Base-by-base conservation (phyloP, 202 grass and related monocot genomes). In the Digitaria exilis region DNA sequence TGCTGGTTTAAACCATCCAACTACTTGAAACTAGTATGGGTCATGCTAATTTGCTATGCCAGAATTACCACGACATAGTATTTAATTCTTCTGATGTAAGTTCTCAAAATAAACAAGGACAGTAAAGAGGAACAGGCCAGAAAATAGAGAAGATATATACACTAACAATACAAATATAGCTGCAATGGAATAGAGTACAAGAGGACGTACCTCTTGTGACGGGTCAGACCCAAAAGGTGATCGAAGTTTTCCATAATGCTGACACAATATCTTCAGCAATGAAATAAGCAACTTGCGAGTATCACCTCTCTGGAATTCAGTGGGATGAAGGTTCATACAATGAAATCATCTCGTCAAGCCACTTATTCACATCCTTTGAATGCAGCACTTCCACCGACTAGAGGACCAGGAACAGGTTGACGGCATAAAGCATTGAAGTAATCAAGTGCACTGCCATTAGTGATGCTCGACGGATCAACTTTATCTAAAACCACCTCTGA, bases 191-290 rank as follows among this genome's bases (percentile, higher is more conserved):
- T 70, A 86, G 26, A 59, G 49, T 74, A 79, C n/a, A 42, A 69
- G 50, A 46, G 57, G 46, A 66, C 54, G 6, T 87, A 97, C 96
- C 93, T 99, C 91, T 77, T 89, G 48, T 18, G 92, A 92, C 81
- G 87, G 89, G 58, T 96, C 91, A 84, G 96, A 94, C 41, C 87
- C 96, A 81, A 99, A 99, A 94, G 96, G 91, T 82, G 96, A 95
- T 66, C 88, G 88, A 17, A 99, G 88, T 81, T 99, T 99, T 30
- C 96, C 93, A 82, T 99, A 99, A 87, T 99, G 91, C 66, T 96
- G 91, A 71, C 89, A 94, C 39, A 92, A 83, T 85, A 99, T 99
- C 90, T 94, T 96, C 57, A 99, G 89, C 85, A 99, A 91, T 7
- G 89, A 94, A 88, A 96, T 84, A 80, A 99, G 91, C 64, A 99